Percentiles rank a stretch among this genome's conserved stretches.
Conservation (phyloP, 73 alveolate species). For the Uronychia setigera region DNA sequence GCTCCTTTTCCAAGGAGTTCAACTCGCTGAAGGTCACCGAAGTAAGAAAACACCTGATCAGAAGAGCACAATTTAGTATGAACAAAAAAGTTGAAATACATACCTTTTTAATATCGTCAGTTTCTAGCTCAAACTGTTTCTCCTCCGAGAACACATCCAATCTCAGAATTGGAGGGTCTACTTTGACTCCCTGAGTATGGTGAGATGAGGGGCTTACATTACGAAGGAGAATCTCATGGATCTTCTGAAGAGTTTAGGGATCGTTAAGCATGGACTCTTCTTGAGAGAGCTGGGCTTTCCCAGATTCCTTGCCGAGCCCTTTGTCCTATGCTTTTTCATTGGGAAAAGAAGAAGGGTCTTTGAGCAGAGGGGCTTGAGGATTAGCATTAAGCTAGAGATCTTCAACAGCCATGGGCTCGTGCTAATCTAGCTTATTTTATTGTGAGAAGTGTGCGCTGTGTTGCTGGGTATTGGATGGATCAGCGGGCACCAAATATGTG, state of each 20-base stretch:
- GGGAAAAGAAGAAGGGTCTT: neutral
- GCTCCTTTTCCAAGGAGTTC: neutral
- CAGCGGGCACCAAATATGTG: neutral
- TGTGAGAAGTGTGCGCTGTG: too few relatives aligned
- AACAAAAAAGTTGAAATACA: neutral
- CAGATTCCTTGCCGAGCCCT: neutral
- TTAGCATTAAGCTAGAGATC: neutral
- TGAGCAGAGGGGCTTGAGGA: slow-evolving; percentile 6
- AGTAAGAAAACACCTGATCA: neutral
- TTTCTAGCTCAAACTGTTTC: slow-evolving; percentile 22
- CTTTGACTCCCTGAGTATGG: neutral
- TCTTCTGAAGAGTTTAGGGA: neutral
- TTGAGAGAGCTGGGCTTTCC: neutral
- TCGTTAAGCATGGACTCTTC: neutral
- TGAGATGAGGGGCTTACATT: neutral
- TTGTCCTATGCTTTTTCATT: neutral
- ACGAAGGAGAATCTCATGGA: neutral
- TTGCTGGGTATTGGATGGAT: too few relatives aligned
- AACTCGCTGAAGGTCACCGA: neutral
- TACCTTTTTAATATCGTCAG: slow-evolving; percentile 27
- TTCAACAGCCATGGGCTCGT: neutral
- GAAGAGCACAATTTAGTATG: neutral
- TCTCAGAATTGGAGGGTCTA: slow-evolving; percentile 26
- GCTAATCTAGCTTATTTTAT: too few relatives aligned
- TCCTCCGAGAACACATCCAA: slow-evolving; percentile 34